Percentiles rank a stretch among this genome's conserved stretches.
Conservation (phyloP, 345 rosid species). For the Corchorus olitorius region DNA sequence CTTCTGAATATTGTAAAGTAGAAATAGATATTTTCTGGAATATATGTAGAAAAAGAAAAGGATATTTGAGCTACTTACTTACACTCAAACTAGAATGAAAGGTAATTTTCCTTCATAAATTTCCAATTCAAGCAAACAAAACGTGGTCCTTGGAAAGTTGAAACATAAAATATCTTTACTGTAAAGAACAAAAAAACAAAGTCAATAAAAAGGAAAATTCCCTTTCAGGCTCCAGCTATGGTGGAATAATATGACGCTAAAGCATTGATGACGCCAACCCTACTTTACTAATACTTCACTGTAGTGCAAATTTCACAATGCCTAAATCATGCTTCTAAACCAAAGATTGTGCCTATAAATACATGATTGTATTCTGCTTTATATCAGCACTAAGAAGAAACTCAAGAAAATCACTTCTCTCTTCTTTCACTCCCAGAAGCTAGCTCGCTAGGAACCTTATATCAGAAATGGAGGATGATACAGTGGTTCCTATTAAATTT, state of each 20-base stretch:
- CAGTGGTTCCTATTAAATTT: not conserved
- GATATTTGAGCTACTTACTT: not conserved
- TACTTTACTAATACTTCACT: not conserved
- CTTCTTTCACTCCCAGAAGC: not conserved
- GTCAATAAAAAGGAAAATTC: not conserved
- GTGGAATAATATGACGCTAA: not conserved
- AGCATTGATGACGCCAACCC: not conserved
- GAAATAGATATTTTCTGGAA: not conserved
- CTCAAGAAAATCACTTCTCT: not conserved
- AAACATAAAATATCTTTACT: not conserved
- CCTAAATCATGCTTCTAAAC: not conserved
- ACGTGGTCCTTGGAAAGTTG: not conserved
- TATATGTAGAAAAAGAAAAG: not conserved
- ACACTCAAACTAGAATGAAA: not conserved
- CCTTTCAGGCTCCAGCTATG: not conserved
- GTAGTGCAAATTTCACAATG: not conserved
- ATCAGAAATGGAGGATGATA: slow-evolving; percentile 2
- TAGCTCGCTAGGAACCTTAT: not conserved
- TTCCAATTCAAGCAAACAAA: not conserved
- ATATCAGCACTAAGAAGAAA: not conserved
- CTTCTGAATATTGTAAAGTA: not conserved
- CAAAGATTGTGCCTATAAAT: not conserved
- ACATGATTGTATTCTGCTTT: not conserved
- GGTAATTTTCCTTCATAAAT: not conserved
- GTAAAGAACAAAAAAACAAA: not conserved